Base-by-base conservation (phyloP, 2,329 filamentous ascomycete species). In the Fonsecaea multimorphosa region DNA sequence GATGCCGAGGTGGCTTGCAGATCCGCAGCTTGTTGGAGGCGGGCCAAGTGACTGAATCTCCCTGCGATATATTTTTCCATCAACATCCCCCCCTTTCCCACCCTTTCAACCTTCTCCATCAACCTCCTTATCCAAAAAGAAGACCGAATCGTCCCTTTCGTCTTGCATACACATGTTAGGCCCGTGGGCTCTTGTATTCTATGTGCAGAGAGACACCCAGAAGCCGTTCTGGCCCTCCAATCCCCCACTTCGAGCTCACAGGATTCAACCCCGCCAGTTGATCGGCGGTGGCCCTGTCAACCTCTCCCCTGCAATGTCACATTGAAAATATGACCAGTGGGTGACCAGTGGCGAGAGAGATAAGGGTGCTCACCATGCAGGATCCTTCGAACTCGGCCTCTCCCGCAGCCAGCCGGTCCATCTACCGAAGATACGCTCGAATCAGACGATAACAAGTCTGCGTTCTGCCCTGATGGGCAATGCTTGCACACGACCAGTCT, bases 291-390 rank as follows among this genome's bases (percentile, higher is more conserved):
- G 29, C 38, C 56, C 24, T 22, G 38, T 8, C 29, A n/a, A 19
- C 40, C 27, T 22, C 56, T 24, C 12, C 58, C 44, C 29, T 51
- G 58, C 58, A 32, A 60, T 60, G 58, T 60, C 22, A 60, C 58
- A n/a, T 53, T 19, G 27, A 34, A 32, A 31, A 27, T n/a, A 51
- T 32, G 27, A 40, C 29, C 31, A 53, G 58, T 60, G 58, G 58
- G 36, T 32, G 27, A 40, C 29, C 31, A 53, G 58, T 60, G 58
- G 58, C 58, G 19, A 38, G 11, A n/a, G 31, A 16, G 58, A 60
- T 60, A 60, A 60, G 58, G 24, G n/a, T 24, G 14, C 46, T 32
- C 32, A n/a, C 22, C 44, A 9, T 19, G 31, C n/a, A 29, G 8
- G 16, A 32, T 34, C 44, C 36, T 40, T 34, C 46, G 46, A 36